Evolutionary conservation across 1,284 basidiomycete genomes (phyloP), one percentile per base, ranked within the genome.

Genomic region (Fistulinella cinereoalba): DNA sequence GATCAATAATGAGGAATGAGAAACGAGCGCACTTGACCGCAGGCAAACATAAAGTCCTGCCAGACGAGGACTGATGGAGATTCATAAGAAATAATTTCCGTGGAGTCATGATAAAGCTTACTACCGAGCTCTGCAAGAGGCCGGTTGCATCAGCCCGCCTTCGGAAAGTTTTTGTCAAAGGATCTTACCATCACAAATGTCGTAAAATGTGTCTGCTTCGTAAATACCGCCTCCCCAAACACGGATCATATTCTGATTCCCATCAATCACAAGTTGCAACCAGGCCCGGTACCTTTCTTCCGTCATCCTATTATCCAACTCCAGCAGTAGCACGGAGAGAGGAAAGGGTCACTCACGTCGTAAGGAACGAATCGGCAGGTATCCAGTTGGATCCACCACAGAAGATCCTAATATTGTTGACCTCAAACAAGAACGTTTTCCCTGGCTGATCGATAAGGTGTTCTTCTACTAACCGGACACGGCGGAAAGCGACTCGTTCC

Each of bases 341-440:
- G 31, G 28, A 31, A 34, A 43, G n/a, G 48, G 41, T 3, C 15
- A 68, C 75, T 32, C 48, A 87, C 81, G 79, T 85, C 2, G 92
- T 92, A 34, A 94, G 68, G 68, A 95, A 92, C 4, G 82, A 89
- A 64, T 95, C 91, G 0, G 86, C 87, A 3, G 92, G 92, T 56
- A 96, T 95, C 92, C 92, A 96, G 65, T 95, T 96, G 2, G 88
- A 89, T 36, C 89, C 92, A 52, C 90, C 93, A 58, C 85, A 87
- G 64, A 96, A 97, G n/a, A 95, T 75, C 37, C 87, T 75, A 51
- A 89, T 71, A 41, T 89, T 89, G 66, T 96, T 96, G 59, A 96
- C 76, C 63, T 92, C 85, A 64, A 97, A 97, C 31, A 92, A 66
- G 75, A 95, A 96, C 0, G 85, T 82, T 11, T 82, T 76, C 2